Evolutionary conservation across 2,329 filamentous ascomycete species (phyloP).

Genomic region (Sarocladium strictum): DNA sequence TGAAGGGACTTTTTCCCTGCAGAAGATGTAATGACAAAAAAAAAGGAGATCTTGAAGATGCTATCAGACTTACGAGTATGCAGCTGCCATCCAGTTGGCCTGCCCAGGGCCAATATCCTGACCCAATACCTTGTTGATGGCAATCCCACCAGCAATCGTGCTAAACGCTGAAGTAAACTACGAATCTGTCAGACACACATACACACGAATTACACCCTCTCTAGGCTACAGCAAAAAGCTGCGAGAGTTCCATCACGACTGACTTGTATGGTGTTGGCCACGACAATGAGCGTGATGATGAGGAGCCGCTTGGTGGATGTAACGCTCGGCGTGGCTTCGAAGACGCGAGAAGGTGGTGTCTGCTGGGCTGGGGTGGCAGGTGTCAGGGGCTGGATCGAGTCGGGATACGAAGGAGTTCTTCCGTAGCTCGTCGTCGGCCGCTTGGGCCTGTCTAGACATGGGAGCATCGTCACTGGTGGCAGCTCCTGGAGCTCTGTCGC

Average conservation of each 20-base stretch:
- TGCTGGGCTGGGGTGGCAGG: not conserved
- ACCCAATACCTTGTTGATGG: conserved; percentile 21
- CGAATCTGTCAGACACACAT: not conserved
- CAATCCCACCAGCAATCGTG: conserved; percentile 23
- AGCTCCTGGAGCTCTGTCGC: not conserved
- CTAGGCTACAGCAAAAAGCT: not conserved
- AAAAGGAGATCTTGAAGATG: no score
- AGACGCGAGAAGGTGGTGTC: not conserved
- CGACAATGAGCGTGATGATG: not conserved
- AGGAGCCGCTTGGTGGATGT: not conserved
- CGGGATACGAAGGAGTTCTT: not conserved
- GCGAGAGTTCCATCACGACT: not conserved
- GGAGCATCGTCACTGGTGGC: not conserved
- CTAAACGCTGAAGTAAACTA: conserved; percentile 25
- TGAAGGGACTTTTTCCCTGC: no score
- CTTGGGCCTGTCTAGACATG: not conserved
- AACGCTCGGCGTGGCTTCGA: not conserved
- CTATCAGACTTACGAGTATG: conserved; percentile 28
- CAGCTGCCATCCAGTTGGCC: conserved; percentile 33
- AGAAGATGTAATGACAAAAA: no score
- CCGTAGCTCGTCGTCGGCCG: not conserved
- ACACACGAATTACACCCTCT: not conserved
- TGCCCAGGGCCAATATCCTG: conserved; percentile 22
- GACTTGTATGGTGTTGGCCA: not conserved
- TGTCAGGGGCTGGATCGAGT: not conserved